Base-by-base conservation (phyloP, 2,329 filamentous ascomycete species). In the Sodiomyces alkalinus region DNA sequence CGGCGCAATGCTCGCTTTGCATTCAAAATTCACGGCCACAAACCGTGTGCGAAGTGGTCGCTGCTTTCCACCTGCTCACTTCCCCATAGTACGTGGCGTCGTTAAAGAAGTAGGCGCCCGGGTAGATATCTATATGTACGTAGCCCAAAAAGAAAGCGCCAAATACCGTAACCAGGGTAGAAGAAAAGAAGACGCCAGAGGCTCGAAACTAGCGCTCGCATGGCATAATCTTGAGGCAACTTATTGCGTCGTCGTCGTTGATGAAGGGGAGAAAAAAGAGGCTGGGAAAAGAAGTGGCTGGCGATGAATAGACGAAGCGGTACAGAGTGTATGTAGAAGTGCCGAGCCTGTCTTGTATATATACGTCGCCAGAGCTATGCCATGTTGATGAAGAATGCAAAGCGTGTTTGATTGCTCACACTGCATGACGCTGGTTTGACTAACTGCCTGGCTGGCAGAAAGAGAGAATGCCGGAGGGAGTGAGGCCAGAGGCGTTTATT, bases 401-500 rank as follows among this genome's bases (percentile, higher is more conserved):
- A n/a, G n/a, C n/a, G n/a, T n/a, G n/a, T n/a, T n/a, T n/a, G n/a
- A n/a, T n/a, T n/a, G n/a, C n/a, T n/a, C n/a, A n/a, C n/a, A n/a
- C n/a, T n/a, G n/a, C n/a, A n/a, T n/a, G n/a, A n/a, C n/a, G n/a
- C n/a, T n/a, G n/a, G n/a, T n/a, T n/a, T n/a, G n/a, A n/a, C n/a
- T n/a, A n/a, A n/a, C n/a, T 25, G 23, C 23, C 23, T 14, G 14
- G 15, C 14, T 14, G 16, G 23, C 14, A 12, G 17, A 27, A 27
- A 27, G 25, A 19, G 17, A 19, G 14, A 16, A 25, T 25, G 22
- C n/a, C n/a, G n/a, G n/a, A n/a, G n/a, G n/a, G n/a, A n/a, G n/a
- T n/a, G 33, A 31, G 17, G 21, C 27, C 33, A 7, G 21, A 8
- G 7, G 10, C 20, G 33, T 15, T 37, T 30, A 55, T 29, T 52